These are phyloP conservation scores for Micractinium conductrix DNA, from an alignment of 139 green algal genomes.

Conservation along the genomic window DNA sequence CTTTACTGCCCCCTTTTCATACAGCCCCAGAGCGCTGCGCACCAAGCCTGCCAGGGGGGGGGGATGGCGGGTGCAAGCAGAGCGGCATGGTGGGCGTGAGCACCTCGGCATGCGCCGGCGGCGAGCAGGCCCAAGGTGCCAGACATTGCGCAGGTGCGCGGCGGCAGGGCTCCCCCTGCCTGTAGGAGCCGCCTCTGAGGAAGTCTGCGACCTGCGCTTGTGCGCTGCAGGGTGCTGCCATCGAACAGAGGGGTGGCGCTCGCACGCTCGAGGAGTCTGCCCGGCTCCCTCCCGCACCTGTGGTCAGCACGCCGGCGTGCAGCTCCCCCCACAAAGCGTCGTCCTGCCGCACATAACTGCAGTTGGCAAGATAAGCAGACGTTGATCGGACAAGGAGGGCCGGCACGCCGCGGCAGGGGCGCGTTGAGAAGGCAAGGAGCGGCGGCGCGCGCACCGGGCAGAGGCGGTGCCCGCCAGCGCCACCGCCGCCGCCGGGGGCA, in stretches of 20 bases:
- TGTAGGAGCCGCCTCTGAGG: too few relatives aligned
- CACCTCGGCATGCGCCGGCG: too few relatives aligned
- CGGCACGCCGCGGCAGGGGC: background rate
- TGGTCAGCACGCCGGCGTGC: slow-evolving; percentile 70
- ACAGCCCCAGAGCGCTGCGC: slow-evolving; percentile 66
- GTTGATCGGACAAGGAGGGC: background rate
- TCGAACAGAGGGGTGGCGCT: too few relatives aligned
- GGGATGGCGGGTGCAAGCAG: too few relatives aligned
- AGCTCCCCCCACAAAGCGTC: slow-evolving; percentile 58
- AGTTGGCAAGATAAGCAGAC: background rate
- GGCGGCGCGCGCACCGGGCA: background rate
- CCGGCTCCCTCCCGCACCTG: slow-evolving; percentile 9
- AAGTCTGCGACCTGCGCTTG: too few relatives aligned
- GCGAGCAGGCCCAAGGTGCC: too few relatives aligned
- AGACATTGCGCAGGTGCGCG: too few relatives aligned
- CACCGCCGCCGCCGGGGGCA: slow-evolving; percentile 11
- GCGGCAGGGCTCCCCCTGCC: too few relatives aligned
- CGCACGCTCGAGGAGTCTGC: too few relatives aligned
- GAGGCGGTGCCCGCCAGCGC: slow-evolving; percentile 3
- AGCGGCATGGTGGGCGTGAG: background rate
- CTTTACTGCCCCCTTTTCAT: slow-evolving; percentile 52
- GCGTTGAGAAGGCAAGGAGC: background rate
- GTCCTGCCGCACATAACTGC: slow-evolving; percentile 62
- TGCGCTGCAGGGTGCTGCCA: too few relatives aligned
- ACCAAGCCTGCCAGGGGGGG: slow-evolving; percentile 39